phyloP scores from a whole-genome alignment of 352 stramenopile genomes.

The Pythium dissotocum region DNA sequence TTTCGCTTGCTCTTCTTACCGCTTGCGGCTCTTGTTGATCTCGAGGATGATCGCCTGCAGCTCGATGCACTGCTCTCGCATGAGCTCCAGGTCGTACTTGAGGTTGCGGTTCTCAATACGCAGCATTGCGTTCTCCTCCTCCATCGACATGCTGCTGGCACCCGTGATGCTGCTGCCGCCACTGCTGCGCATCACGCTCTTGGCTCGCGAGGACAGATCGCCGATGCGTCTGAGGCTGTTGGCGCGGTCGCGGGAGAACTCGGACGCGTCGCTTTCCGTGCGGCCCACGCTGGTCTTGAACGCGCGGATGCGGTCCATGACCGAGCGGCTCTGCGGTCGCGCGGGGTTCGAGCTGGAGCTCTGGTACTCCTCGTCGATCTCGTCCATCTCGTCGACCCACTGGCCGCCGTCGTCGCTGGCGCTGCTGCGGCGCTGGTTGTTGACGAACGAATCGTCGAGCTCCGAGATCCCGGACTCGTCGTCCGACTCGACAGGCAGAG shows the following conservation, averaged over 20 bases:
- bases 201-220: slow-evolving; percentile 65
- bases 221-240: slow-evolving; percentile 72
- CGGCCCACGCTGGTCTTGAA: slow-evolving; percentile 49
- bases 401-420: slow-evolving; percentile 25
- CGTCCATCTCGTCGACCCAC: slow-evolving; percentile 41
- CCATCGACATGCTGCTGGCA: slow-evolving; percentile 69
- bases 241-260: slow-evolving; percentile 30
- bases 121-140: slow-evolving; percentile 87
- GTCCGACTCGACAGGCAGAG: slow-evolving; percentile 31
- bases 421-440: slow-evolving; percentile 36
- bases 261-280: slow-evolving; percentile 24
- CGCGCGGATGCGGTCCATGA: slow-evolving; percentile 66
- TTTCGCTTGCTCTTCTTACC: slow-evolving; percentile 35
- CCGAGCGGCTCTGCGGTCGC: slow-evolving; percentile 33
- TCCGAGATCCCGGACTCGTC: slow-evolving; percentile 36
- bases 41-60: slow-evolving; percentile 87
- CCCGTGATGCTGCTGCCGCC: slow-evolving; percentile 60
- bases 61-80: slow-evolving; percentile 88
- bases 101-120: slow-evolving; percentile 88
- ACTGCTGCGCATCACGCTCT: slow-evolving; percentile 66
- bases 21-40: slow-evolving; percentile 90
- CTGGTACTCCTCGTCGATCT: slow-evolving; percentile 25
- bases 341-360: slow-evolving; percentile 18
- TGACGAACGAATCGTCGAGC: slow-evolving; percentile 44
- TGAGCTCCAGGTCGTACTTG: slow-evolving; percentile 87